Percentiles rank a stretch among this genome's conserved stretches.
phyloP scores from a whole-genome alignment of 2,329 filamentous ascomycete species.

The Fusarium tricinctum region DNA sequence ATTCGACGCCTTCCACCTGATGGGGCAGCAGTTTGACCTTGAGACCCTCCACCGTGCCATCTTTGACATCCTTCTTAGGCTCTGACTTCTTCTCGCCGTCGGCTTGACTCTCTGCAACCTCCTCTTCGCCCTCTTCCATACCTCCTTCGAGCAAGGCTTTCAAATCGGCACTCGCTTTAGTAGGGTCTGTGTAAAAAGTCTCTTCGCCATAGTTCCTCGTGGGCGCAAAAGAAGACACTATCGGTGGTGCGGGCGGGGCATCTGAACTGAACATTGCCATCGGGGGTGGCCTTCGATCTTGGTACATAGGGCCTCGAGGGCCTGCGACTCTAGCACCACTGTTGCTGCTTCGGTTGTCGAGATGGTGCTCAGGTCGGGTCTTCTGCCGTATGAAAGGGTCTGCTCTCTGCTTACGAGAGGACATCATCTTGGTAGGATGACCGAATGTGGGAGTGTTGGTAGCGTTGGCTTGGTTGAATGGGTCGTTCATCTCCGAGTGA shows the following conservation, averaged over 20 bases:
- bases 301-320: constrained; percentile 62
- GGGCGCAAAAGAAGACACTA: constrained; percentile 24
- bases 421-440: constrained; percentile 61
- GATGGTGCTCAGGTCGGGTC: constrained; percentile 70
- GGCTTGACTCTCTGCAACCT: constrained; percentile 52
- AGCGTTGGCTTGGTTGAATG: constrained; percentile 28
- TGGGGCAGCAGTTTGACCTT: constrained; percentile 91
- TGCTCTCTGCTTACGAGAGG: constrained; percentile 68
- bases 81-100: constrained; percentile 43
- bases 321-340: constrained; percentile 60
- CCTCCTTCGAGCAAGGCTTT: constrained; percentile 87
- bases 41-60: constrained; percentile 78
- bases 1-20: constrained; percentile 92
- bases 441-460: constrained; percentile 53
- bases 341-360: constrained; percentile 53
- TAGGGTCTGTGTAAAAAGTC: constrained; percentile 76
- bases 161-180: constrained; percentile 80
- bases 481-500: constrained; percentile 28
- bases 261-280: constrained; percentile 65
- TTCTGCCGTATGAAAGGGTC: constrained; percentile 68
- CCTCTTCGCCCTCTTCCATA: constrained; percentile 77
- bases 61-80: constrained; percentile 56
- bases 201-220: constrained; percentile 56
- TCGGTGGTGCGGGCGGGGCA: constrained; percentile 22
- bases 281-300: constrained; percentile 63